Conservation (phyloP, 2,329 filamentous ascomycete species). For the Apiospora sp. region DNA sequence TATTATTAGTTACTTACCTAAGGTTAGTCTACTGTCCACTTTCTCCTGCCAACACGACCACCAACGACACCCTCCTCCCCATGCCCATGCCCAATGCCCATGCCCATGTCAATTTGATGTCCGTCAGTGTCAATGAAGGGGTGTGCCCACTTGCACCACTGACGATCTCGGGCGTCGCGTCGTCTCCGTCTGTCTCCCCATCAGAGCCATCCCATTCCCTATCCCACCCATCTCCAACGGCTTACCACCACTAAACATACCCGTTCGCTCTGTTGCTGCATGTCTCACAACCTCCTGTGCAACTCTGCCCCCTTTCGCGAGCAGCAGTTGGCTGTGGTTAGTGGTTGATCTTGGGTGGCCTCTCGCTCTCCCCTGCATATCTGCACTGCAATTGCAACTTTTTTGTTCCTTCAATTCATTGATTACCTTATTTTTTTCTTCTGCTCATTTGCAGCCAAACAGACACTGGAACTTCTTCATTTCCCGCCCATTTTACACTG, state of each 20-base stretch:
- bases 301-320: slow-evolving; percentile 16
- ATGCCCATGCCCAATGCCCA: background rate
- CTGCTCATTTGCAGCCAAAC: background rate
- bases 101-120: background rate
- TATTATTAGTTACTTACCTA: slow-evolving; percentile 18
- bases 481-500: slow-evolving; percentile 6
- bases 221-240: slow-evolving; percentile 19
- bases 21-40: slow-evolving; percentile 4
- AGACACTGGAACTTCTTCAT: slow-evolving; percentile 17
- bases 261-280: slow-evolving; percentile 19
- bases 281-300: slow-evolving; percentile 17
- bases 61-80: background rate
- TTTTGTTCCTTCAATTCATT: slow-evolving; percentile 4
- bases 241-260: slow-evolving; percentile 16
- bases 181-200: slow-evolving; percentile 15
- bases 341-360: slow-evolving; percentile 2
- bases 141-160: slow-evolving; percentile 20
- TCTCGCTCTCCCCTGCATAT: slow-evolving; percentile 18
- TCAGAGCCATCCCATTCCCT: slow-evolving; percentile 9
- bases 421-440: background rate
- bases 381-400: slow-evolving; percentile 10
- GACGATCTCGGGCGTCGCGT: slow-evolving; percentile 20
- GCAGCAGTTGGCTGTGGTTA: background rate
- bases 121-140: slow-evolving; percentile 6
- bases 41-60: slow-evolving; percentile 13